Evolutionary conservation across 2,329 filamentous ascomycete genomes (phyloP).

Genomic region (Ceratocystis cacaofunesta): DNA sequence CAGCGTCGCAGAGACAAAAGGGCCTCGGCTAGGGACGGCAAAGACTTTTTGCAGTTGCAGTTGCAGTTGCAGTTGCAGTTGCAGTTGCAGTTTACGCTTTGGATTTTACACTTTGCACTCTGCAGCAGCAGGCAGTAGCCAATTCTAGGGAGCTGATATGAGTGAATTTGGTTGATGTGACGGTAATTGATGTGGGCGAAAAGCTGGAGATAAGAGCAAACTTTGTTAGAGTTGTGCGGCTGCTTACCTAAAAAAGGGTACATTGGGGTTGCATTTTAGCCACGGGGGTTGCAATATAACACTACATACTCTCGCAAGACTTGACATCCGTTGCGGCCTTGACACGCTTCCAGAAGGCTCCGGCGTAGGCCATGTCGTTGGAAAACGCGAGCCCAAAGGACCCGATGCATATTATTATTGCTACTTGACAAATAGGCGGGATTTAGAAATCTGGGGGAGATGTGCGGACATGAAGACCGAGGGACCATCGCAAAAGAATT

Average conservation of each 20-base stretch:
- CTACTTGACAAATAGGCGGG: not conserved
- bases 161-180: not conserved
- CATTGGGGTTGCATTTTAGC: not conserved
- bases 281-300: not conserved
- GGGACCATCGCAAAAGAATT: not conserved
- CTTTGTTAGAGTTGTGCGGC: not conserved
- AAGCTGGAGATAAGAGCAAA: not conserved
- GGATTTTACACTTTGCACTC: no score
- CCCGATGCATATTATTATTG: not conserved
- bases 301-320: no score
- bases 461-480: not conserved
- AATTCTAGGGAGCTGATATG: not conserved
- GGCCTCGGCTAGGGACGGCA: not conserved
- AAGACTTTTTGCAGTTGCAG: not conserved
- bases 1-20: not conserved
- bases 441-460: not conserved
- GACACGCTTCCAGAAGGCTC: constrained; percentile 1
- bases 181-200: not conserved
- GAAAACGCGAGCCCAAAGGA: not conserved
- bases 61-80: not conserved
- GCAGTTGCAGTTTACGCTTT: no score
- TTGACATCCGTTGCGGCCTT: not conserved
- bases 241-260: not conserved
- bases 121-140: no score
- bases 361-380: not conserved